Evolutionary conservation across 2,329 filamentous ascomycete genomes (phyloP).

Genomic region (Cladosporium sp.): DNA sequence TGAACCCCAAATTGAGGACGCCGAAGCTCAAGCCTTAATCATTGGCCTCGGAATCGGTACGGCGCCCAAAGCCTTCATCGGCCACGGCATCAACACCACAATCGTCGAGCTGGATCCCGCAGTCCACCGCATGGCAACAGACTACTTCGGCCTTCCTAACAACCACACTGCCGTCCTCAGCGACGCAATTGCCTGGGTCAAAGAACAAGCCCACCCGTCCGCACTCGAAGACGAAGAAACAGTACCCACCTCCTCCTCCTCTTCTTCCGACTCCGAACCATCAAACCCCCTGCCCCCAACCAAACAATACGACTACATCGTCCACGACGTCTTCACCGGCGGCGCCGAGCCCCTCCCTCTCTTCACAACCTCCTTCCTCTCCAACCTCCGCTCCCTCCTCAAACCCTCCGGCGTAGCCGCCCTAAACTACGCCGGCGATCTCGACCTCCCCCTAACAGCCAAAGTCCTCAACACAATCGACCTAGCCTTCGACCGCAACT

Average conservation of each 20-base stretch:
- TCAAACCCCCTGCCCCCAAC: not conserved
- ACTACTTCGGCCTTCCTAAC: conserved; percentile 74
- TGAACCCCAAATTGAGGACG: conserved; percentile 32
- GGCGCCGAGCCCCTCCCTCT: conserved; percentile 85
- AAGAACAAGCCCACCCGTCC: conserved; percentile 17
- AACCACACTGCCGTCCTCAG: conserved; percentile 77
- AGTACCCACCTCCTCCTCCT: not conserved
- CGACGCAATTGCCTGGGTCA: conserved; percentile 71
- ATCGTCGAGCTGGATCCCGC: conserved; percentile 92
- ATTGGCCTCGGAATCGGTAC: conserved; percentile 93
- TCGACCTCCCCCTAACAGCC: conserved; percentile 68
- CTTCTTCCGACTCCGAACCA: not conserved
- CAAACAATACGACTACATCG: conserved; percentile 75
- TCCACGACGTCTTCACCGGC: conserved; percentile 97
- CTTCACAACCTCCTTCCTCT: conserved; percentile 82
- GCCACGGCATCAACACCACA: conserved; percentile 86
- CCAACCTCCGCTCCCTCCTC: conserved; percentile 65
- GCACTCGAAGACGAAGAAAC: conserved; percentile 14
- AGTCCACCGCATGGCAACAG: conserved; percentile 75
- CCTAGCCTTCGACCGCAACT: conserved; percentile 72
- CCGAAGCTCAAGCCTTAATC: conserved; percentile 60
- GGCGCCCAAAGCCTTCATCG: conserved; percentile 77
- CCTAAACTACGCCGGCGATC: conserved; percentile 94
- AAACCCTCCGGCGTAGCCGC: conserved; percentile 78
- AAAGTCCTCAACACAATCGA: conserved; percentile 79